phyloP scores from a whole-genome alignment of 2,329 filamentous ascomycete species.

The Colletotrichum sp. region DNA sequence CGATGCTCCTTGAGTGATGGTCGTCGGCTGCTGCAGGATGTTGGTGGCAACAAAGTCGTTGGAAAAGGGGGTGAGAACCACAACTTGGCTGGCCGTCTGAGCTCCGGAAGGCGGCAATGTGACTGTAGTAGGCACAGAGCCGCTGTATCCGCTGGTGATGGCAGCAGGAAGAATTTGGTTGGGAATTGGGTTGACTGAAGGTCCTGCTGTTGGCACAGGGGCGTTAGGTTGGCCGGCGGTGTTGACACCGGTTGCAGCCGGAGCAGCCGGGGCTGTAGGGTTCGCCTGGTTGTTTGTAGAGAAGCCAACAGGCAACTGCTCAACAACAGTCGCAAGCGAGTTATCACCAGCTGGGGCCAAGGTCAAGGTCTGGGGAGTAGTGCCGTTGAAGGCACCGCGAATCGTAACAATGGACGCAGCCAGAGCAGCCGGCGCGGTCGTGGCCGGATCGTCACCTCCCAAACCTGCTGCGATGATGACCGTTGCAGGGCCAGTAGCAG shows the following conservation, averaged over 20 bases:
- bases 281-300: not conserved
- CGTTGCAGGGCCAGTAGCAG: not conserved
- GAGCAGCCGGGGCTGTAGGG: not conserved
- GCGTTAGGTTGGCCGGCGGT: not conserved
- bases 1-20: not conserved
- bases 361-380: not conserved
- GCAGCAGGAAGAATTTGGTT: not conserved
- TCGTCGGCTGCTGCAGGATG: not conserved
- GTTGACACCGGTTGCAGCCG: not conserved
- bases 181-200: not conserved
- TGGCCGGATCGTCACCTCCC: constrained; percentile 9
- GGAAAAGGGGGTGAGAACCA: not conserved
- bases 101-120: not conserved
- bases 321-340: not conserved
- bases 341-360: not conserved
- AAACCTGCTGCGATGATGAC: not conserved
- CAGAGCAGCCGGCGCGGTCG: not conserved
- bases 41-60: not conserved
- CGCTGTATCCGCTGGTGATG: not conserved
- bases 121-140: not conserved
- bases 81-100: not conserved
- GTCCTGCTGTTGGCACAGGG: not conserved
- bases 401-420: not conserved
- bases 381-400: not conserved
- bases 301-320: constrained; percentile 6